Base-by-base conservation (phyloP, 208 protist species). In the Perkinsela sp. region DNA sequence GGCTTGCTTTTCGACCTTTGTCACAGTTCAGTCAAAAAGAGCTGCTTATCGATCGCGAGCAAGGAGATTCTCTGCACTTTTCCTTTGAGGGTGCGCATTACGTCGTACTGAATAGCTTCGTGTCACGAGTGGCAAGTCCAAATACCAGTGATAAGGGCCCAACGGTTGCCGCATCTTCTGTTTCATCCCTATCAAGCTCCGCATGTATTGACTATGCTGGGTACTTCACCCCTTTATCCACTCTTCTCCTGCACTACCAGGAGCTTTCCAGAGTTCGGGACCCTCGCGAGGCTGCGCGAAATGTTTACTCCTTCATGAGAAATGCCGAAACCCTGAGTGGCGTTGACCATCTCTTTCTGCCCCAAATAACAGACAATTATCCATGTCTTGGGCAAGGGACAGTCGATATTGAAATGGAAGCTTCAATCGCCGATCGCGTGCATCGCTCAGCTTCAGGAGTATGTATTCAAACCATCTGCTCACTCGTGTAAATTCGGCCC, bases 401-500 rank as follows among this genome's bases (percentile, higher is more conserved):
- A 0, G 73, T 68, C 0, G 73, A 84, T 65, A 66, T 48, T 1
- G 84, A 90, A 29, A 72, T 91, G 30, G 66, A 90, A 30, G 80
- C 66, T 0, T 85, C 88, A 2, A 81, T 93, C 1, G 84, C 90
- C 66, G 88, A 93, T 73, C 77, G 88, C 28, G 73, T 93, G 0
- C 91, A 90, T 69, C 84, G 88, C 31, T 85, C 88, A 0, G 88
- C 88, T 6, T 93, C 88, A 2, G 88, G 88, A 15, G 40, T 57
- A n/a, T 57, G 13, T 57, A 57, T 57, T 57, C 40, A 22, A 57
- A 22, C 22, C 22, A n/a, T 57, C 13, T 57, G 22, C 40, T 57
- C 40, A 22, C 22, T 57, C 13, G 40, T 57, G 40, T 57, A 57
- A n/a, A n/a, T n/a, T n/a, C n/a, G 40, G 40, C 6, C 6, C 6